Base-by-base conservation (phyloP, 805 yeast genomes). In the Ogataea methanolica region DNA sequence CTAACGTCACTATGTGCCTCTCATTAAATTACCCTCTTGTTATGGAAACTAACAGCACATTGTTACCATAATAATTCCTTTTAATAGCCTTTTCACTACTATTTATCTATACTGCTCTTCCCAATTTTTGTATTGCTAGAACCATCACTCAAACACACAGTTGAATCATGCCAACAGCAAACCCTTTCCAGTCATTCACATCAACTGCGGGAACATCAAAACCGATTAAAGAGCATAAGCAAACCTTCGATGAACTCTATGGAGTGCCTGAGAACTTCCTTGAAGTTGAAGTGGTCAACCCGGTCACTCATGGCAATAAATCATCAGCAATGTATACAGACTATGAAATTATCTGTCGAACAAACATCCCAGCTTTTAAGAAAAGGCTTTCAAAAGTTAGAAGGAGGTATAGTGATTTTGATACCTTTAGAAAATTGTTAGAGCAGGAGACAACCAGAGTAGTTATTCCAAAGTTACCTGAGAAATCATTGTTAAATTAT, bases 181-280 rank as follows among this genome's bases (percentile, higher is more conserved):
- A 62, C 43, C 68, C 69, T 26, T 65, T 65, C 46, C 65, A 63
- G 46, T 62, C 67, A 17, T 65, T 61, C 43, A 48, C 60, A 17
- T 55, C 62, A 6, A 55, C 59, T 12, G 59, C 58, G 22, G 31
- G 31, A 26, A 50, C 58, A 15, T 33, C 50, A 40, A 54, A 51
- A 49, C 57, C 59, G 8, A 52, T 54, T 17, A 57, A 52, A 44
- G 66, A 59, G 22, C 67, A 66, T 71, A 50, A 68, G 50, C 92
- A 85, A 64, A 75, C 88, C 4, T 83, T 83, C 63, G 86, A 80
- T 53, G 96, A 89, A 58, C 76, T 87, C 39, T 94, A 94, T 61
- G 96, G 95, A 0, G 96, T 87, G 58, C 98, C 97, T 0, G 98
- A 94, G 66, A 88, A 89, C 68, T 88, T 90, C 60, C 75, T 92